phyloP scores from a whole-genome alignment of 768 basidiomycete genomes.

The Sporobolomyces phaffii region DNA sequence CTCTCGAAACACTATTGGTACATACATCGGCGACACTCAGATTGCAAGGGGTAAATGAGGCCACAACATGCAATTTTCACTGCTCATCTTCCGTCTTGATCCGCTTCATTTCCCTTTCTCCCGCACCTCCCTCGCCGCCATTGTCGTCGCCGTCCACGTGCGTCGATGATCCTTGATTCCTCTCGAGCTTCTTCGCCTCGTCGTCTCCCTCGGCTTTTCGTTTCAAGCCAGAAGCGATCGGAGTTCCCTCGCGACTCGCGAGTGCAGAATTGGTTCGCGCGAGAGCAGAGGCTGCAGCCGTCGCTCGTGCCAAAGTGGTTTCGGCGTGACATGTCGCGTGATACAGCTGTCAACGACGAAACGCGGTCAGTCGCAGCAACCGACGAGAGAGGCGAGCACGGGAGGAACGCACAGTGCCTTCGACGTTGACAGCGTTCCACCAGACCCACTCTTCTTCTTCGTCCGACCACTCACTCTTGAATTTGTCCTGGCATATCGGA shows the following conservation, averaged over 20 bases:
- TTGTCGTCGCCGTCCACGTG: background rate
- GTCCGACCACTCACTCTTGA: conserved; percentile 86
- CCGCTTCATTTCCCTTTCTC: conserved; percentile 2
- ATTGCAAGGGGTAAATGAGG: too few relatives aligned
- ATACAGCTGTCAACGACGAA: conserved; percentile 15
- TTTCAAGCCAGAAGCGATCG: background rate
- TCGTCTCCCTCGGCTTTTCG: background rate
- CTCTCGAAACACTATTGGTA: too few relatives aligned
- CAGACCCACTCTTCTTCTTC: conserved; percentile 99
- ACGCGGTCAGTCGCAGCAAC: background rate
- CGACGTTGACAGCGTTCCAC: conserved; percentile 79
- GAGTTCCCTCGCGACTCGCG: conserved; percentile 13
- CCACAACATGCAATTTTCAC: too few relatives aligned
- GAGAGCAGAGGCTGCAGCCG: background rate
- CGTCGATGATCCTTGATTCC: background rate
- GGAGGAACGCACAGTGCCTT: conserved; percentile 52
- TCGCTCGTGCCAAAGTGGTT: conserved; percentile 3
- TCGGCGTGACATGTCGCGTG: conserved; percentile 39
- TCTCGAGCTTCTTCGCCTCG: background rate
- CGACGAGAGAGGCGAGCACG: background rate
- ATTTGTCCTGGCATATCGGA: conserved; percentile 89
- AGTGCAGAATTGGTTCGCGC: conserved; percentile 18
- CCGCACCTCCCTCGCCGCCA: background rate
- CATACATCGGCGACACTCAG: too few relatives aligned
- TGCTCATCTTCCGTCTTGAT: conserved; percentile 21